Conservation (phyloP, 306 rosid species). For the Chamaecrista fasciculata region DNA sequence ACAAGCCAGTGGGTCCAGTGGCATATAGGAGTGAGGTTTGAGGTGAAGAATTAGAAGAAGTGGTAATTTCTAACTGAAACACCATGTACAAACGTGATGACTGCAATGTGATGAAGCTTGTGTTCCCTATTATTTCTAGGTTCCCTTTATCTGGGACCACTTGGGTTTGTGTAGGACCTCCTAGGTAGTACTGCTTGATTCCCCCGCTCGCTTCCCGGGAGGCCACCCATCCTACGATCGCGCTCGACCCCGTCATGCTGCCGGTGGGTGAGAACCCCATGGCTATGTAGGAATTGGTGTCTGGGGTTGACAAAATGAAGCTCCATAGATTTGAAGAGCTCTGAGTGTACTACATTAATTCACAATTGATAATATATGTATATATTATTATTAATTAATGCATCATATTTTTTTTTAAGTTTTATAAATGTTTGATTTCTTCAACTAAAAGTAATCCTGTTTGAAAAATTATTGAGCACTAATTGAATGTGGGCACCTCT, state of each 20-base stretch:
- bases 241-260: conserved; percentile 70
- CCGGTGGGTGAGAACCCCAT: conserved; percentile 71
- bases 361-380: neutral
- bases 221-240: conserved; percentile 75
- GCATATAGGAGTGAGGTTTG: conserved; percentile 45
- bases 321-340: conserved; percentile 55
- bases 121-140: conserved; percentile 40
- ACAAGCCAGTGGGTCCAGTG: conserved; percentile 49
- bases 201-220: conserved; percentile 36
- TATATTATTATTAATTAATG: too few relatives aligned
- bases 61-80: conserved; percentile 51
- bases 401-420: too few relatives aligned
- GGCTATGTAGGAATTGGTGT: conserved; percentile 56
- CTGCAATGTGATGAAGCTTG: conserved; percentile 46
- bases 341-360: conserved; percentile 45
- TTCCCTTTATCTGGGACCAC: conserved; percentile 59
- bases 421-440: too few relatives aligned
- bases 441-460: too few relatives aligned
- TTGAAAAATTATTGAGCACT: too few relatives aligned
- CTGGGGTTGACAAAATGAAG: conserved; percentile 70
- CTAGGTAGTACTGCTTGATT: conserved; percentile 55
- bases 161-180: conserved; percentile 50
- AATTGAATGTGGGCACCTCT: too few relatives aligned
- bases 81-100: conserved; percentile 46
- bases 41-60: too few relatives aligned